A percentile compares a stretch with the other conserved stretches of the same genome.
Evolutionary conservation across 2,329 filamentous ascomycete genomes (phyloP).

Genomic region (Botryotinia globosa): DNA sequence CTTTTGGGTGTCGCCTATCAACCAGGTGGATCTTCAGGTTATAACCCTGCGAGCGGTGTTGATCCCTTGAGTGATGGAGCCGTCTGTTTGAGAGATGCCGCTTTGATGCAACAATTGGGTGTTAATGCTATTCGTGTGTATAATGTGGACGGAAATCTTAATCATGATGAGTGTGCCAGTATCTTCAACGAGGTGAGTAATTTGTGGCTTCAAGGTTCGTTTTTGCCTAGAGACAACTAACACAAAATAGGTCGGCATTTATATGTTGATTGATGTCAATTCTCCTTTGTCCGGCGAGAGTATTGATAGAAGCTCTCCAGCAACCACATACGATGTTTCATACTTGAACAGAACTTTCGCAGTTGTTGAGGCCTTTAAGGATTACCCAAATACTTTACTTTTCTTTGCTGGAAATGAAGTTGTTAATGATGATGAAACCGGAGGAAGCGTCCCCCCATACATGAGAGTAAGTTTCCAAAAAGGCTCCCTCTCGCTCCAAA

Average conservation of each 20-base stretch:
- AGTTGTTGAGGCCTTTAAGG: conserved; percentile 64
- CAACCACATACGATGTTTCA: conserved; percentile 55
- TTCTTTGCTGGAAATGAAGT: conserved; percentile 82
- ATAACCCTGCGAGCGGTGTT: conserved; percentile 51
- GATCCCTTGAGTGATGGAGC: conserved; percentile 60
- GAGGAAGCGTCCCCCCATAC: conserved; percentile 63
- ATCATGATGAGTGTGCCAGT: conserved; percentile 64
- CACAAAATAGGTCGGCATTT: conserved; percentile 52
- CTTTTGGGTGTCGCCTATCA: conserved; percentile 68
- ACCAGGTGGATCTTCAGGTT: conserved; percentile 62
- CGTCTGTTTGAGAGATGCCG: conserved; percentile 61
- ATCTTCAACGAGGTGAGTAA: conserved; percentile 58
- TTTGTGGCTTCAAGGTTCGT: conserved; percentile 17
- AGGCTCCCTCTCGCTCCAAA: neutral
- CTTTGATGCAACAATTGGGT: conserved; percentile 60
- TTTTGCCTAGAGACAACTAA: too few relatives aligned
- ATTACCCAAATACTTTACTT: conserved; percentile 63
- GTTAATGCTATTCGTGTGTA: conserved; percentile 69
- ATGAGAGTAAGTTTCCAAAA: conserved; percentile 45
- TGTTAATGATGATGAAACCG: conserved; percentile 63
- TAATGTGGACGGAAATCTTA: conserved; percentile 62
- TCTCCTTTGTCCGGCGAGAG: conserved; percentile 59
- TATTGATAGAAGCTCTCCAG: conserved; percentile 53
- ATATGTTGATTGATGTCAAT: conserved; percentile 68
- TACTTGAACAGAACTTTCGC: conserved; percentile 67